A percentile compares a stretch with the other conserved stretches of the same genome.
Evolutionary conservation across 495 filamentous ascomycete species (phyloP).

Genomic region (Penicillium arizonense): DNA sequence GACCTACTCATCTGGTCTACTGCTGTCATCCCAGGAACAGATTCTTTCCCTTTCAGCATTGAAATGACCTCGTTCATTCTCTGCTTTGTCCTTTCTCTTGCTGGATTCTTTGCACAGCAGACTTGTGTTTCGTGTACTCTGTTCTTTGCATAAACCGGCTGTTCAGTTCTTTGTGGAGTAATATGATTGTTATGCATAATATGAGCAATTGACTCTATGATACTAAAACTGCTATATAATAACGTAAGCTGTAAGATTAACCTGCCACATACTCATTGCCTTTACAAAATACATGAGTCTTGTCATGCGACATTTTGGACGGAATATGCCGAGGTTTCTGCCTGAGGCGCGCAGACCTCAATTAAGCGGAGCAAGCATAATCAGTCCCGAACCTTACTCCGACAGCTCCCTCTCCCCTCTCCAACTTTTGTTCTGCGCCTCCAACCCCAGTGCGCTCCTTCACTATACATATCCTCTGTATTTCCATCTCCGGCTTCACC

Average conservation of each 20-base stretch:
- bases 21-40: background rate
- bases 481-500: background rate
- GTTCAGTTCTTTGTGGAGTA: conserved; percentile 9
- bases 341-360: conserved; percentile 25
- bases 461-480: background rate
- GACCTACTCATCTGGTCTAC: background rate
- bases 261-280: background rate
- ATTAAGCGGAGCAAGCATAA: conserved; percentile 15
- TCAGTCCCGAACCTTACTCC: conserved; percentile 14
- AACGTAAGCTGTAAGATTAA: background rate
- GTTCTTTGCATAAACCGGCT: conserved; percentile 19
- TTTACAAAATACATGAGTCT: no score
- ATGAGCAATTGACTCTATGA: conserved; percentile 3
- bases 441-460: background rate
- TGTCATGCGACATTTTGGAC: no score
- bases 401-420: conserved; percentile 16
- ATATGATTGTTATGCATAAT: conserved; percentile 15
- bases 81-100: background rate
- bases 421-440: conserved; percentile 13
- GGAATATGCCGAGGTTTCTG: conserved; percentile 3
- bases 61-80: background rate
- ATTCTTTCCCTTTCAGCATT: background rate
- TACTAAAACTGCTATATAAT: background rate
- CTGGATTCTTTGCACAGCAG: conserved; percentile 1
- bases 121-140: conserved; percentile 13